Evolutionary conservation across 2,329 filamentous ascomycete genomes (phyloP).

Genomic region (Leptographium galeiforme): DNA sequence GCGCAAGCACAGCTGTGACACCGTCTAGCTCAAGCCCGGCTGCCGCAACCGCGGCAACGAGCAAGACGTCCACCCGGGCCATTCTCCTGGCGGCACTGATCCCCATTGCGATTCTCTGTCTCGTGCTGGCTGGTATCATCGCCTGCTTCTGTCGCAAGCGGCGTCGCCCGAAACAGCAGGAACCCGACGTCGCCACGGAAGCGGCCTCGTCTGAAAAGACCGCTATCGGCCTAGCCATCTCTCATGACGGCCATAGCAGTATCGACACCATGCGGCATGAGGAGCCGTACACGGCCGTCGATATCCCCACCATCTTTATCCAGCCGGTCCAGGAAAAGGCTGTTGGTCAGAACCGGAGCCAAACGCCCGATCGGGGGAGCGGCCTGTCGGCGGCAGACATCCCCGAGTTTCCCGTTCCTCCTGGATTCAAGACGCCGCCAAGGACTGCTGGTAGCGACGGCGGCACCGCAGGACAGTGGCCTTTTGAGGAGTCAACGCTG

Average conservation of each 20-base stretch:
- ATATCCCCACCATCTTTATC: not conserved
- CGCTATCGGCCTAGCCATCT: not conserved
- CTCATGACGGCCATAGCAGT: not conserved
- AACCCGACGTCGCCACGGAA: conserved; percentile 11
- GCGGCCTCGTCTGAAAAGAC: conserved; percentile 10
- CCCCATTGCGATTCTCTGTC: conserved; percentile 24
- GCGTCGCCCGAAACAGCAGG: conserved; percentile 11
- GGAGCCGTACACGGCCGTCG: not conserved
- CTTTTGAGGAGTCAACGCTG: conserved; percentile 10
- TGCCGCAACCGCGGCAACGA: not conserved
- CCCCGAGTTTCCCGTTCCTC: conserved; percentile 8
- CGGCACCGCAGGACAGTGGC: conserved; percentile 5
- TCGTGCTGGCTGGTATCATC: conserved; percentile 18
- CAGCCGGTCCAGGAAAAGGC: not conserved
- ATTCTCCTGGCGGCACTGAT: conserved; percentile 31
- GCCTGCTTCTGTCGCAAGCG: conserved; percentile 16
- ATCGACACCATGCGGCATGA: not conserved
- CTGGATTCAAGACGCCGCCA: not conserved
- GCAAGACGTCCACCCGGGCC: conserved; percentile 7
- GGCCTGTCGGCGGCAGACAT: not conserved
- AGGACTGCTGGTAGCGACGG: not conserved
- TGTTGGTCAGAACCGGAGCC: not conserved
- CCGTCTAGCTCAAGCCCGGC: not conserved
- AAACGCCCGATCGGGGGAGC: not conserved
- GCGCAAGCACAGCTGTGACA: not conserved